phyloP scores from a whole-genome alignment of 2,329 filamentous ascomycete species.

The Escovopsis sp. region DNA sequence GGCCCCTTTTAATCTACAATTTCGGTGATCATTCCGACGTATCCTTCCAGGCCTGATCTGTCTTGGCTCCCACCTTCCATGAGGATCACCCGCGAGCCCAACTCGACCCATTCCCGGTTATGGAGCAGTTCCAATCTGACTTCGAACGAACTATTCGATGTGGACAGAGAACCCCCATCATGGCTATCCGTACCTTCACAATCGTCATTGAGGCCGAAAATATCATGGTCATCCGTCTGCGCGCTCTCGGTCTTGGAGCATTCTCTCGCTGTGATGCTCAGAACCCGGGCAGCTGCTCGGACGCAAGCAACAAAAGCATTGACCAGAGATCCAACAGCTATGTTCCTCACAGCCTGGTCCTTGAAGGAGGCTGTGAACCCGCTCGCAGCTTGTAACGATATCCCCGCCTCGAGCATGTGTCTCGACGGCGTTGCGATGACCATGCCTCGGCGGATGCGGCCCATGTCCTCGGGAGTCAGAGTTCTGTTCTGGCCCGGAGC shows the following conservation, averaged over 20 bases:
- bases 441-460: conserved; percentile 63
- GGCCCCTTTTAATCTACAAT: conserved; percentile 32
- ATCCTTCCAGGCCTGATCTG: conserved; percentile 54
- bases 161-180: conserved; percentile 7
- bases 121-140: conserved; percentile 55
- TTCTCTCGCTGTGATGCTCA: conserved; percentile 31
- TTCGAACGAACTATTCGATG: conserved; percentile 21
- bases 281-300: conserved; percentile 62
- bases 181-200: conserved; percentile 20
- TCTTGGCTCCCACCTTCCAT: conserved; percentile 58
- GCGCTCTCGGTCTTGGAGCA: background rate
- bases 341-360: conserved; percentile 43
- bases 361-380: conserved; percentile 60
- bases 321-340: conserved; percentile 54
- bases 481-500: conserved; percentile 15
- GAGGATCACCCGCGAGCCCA: conserved; percentile 54
- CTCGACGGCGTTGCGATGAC: conserved; percentile 52
- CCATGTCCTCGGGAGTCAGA: conserved; percentile 10
- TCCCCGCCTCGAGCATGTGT: conserved; percentile 39
- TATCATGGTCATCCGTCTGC: background rate
- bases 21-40: conserved; percentile 52
- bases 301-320: conserved; percentile 84
- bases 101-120: conserved; percentile 58
- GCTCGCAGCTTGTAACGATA: conserved; percentile 49
- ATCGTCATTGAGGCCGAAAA: conserved; percentile 43